phyloP scores from a whole-genome alignment of 192 early-diverging fungal species.

The Linnemannia hyalina region DNA sequence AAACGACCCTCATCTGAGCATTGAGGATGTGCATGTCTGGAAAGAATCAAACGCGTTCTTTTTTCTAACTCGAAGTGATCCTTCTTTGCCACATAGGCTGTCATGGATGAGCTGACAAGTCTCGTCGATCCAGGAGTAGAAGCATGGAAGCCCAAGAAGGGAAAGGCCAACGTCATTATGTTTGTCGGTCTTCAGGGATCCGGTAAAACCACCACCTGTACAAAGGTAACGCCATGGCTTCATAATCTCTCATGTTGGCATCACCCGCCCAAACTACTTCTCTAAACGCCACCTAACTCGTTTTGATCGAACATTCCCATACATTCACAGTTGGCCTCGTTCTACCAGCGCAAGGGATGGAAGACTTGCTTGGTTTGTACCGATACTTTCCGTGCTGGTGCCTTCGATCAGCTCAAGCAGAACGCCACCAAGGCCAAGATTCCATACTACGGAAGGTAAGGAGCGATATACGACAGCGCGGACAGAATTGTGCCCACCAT shows the following conservation, averaged over 20 bases:
- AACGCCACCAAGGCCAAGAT: conserved; percentile 98
- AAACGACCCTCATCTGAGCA: not conserved
- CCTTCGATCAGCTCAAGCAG: conserved; percentile 98
- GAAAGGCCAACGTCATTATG: conserved; percentile 91
- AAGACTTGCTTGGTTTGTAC: conserved; percentile 94
- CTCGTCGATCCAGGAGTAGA: conserved; percentile 91
- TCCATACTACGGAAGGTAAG: conserved; percentile 88
- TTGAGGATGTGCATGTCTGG: not conserved
- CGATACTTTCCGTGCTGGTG: conserved; percentile 98
- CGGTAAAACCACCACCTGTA: conserved; percentile 98
- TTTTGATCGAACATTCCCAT: not conserved
- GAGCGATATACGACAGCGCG: not conserved
- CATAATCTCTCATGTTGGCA: not conserved
- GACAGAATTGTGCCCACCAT: too few relatives aligned
- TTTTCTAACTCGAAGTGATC: not conserved
- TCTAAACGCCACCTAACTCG: not conserved
- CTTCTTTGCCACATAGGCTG: conserved; percentile 59
- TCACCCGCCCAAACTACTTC: not conserved
- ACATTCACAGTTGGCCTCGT: conserved; percentile 73
- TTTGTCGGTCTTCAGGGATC: conserved; percentile 97
- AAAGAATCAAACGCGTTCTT: not conserved
- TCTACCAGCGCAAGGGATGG: conserved; percentile 95
- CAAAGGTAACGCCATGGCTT: conserved; percentile 67
- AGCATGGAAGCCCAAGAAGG: conserved; percentile 89
- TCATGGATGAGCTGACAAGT: conserved; percentile 90